Evolutionary conservation across 2,329 filamentous ascomycete species (phyloP), one percentile per base, ranked within the genome.

Genomic region (Purpureocillium lavendulum): DNA sequence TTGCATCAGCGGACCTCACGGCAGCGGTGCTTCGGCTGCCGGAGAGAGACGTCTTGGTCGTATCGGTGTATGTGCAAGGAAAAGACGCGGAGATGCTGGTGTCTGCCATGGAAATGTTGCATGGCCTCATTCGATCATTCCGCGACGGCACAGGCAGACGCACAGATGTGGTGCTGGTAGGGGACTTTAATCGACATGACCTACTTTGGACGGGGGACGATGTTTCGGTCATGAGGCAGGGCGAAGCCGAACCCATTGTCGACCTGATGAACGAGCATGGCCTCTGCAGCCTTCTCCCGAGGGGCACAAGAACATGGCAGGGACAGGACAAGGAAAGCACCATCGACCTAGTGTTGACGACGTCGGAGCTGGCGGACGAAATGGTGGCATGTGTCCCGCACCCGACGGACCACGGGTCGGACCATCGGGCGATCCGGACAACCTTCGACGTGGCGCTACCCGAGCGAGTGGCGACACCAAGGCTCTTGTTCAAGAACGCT

Each of bases 1-100:
- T 38, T 12, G 26, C 36, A 18, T 38, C 26, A 21, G 36, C 36
- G 14, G 36, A 38, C 16, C 36, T 38, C 5, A 38, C 28, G 4
- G 36, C 21, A 18, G 24, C 28, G 26, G 36, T 38, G 36, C 28
- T 38, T 28, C 36, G 28, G 31, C 36, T 38, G 26, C 24, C 36
- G 10, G 36, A 16, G 21, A 38, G 28, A 16, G 36, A 38, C 21
- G 28, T 38, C 10, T 14, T 38, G 28, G 28, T 38, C 13, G 28
- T 38, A n/a, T 38, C 14, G 16, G 36, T 38, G 15, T 38, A 38
- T 18, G 26, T 38, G 28, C n/a, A 31, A 18, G 36, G 36, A 24
- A 38, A 32, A 16, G 31, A 21, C 24, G 28, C 12, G 9, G 28
- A 38, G 36, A 18, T 18, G 36, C 36, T 38, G 36, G 11, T 17